phyloP scores from a whole-genome alignment of 1,284 basidiomycete species.

The Leucoagaricus sp. region DNA sequence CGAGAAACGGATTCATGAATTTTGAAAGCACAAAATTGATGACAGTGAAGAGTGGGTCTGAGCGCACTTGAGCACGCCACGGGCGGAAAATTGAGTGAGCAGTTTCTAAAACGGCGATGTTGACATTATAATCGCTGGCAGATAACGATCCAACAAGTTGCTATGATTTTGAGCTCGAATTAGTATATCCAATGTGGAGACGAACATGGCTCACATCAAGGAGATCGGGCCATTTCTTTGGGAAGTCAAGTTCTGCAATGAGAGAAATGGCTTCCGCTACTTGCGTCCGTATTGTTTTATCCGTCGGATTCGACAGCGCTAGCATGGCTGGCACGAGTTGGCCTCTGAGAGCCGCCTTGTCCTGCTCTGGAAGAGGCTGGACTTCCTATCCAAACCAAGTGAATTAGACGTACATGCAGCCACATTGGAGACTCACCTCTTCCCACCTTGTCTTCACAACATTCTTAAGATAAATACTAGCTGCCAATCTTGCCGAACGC shows the following conservation, averaged over 20 bases:
- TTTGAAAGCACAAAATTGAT: constrained; percentile 91
- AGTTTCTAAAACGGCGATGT: constrained; percentile 89
- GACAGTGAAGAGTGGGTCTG: constrained; percentile 84
- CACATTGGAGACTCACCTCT: constrained; percentile 55
- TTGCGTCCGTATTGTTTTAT: constrained; percentile 75
- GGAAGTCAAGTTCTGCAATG: constrained; percentile 89
- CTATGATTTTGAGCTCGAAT: constrained; percentile 37
- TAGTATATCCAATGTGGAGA: not conserved
- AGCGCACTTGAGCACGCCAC: constrained; percentile 91
- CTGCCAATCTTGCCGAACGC: constrained; percentile 76
- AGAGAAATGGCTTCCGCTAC: constrained; percentile 88
- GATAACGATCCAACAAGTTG: constrained; percentile 85
- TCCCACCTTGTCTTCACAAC: constrained; percentile 84
- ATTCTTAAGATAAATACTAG: constrained; percentile 89
- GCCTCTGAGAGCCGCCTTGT: constrained; percentile 68
- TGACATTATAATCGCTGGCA: constrained; percentile 78
- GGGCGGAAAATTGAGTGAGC: constrained; percentile 94
- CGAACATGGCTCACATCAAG: constrained; percentile 66
- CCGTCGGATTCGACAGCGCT: constrained; percentile 62
- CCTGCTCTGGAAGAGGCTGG: constrained; percentile 58
- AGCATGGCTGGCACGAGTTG: constrained; percentile 86
- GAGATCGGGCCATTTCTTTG: constrained; percentile 80
- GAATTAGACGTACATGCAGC: not conserved
- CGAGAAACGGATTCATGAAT: constrained; percentile 85
- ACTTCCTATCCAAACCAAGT: constrained; percentile 51